A percentile compares a stretch with the other conserved stretches of the same genome.
Evolutionary conservation across 257 asterid genomes (phyloP).

Genomic region (Asclepias syriaca): DNA sequence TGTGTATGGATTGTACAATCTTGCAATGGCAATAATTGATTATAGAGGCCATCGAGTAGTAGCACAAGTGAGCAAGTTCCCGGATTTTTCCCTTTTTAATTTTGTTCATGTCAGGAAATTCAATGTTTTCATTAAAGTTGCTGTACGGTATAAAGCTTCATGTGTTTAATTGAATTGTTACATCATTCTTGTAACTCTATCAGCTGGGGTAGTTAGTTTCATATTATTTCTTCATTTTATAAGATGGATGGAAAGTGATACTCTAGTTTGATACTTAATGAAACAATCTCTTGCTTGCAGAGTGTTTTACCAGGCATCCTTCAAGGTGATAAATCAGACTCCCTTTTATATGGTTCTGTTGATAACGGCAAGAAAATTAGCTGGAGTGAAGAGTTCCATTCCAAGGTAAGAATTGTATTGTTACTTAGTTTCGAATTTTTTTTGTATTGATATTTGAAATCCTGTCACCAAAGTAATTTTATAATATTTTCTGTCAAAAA

Average conservation of each 20-base stretch:
- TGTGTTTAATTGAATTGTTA: not conserved
- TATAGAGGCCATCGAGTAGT: slow-evolving; percentile 96
- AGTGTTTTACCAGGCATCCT: slow-evolving; percentile 97
- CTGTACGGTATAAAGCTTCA: not conserved
- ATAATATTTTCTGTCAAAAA: not conserved
- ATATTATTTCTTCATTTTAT: too few relatives aligned
- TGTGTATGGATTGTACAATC: slow-evolving; percentile 82
- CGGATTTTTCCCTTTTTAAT: not conserved
- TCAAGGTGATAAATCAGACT: slow-evolving; percentile 93
- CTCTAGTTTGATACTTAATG: not conserved
- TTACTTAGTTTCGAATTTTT: not conserved
- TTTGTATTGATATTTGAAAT: not conserved
- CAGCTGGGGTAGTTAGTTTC: not conserved
- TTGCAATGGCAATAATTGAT: slow-evolving; percentile 95
- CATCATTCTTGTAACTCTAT: not conserved
- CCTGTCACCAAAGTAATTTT: not conserved
- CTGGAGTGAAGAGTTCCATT: slow-evolving; percentile 87
- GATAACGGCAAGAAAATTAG: slow-evolving; percentile 94
- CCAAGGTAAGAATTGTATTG: slow-evolving; percentile 52
- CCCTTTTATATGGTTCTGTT: slow-evolving; percentile 92
- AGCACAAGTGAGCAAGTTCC: slow-evolving; percentile 61
- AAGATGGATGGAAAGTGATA: not conserved
- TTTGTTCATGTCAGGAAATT: not conserved
- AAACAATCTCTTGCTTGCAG: slow-evolving; percentile 33
- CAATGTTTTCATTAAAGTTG: not conserved